These are phyloP conservation scores for Solioccasus polychromus DNA, from an alignment of 768 basidiomycete species.

Conservation along the genomic window DNA sequence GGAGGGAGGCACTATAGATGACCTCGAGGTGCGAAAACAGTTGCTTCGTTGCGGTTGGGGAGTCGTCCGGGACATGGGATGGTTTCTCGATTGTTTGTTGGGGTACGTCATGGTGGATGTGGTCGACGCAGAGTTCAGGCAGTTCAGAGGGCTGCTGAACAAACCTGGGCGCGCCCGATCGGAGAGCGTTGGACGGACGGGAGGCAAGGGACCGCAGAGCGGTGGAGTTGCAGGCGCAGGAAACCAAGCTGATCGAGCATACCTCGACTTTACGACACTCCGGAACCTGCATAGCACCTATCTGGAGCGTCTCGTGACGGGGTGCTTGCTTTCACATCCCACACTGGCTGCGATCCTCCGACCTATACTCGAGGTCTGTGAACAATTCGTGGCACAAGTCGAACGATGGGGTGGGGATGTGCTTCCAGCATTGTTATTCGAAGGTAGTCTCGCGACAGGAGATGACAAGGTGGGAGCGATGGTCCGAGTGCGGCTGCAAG, in stretches of 20 bases:
- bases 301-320: conserved; percentile 73
- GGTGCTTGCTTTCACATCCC: conserved; percentile 72
- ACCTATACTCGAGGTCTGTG: conserved; percentile 78
- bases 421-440: conserved; percentile 77
- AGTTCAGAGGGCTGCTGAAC: conserved; percentile 59
- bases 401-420: conserved; percentile 94
- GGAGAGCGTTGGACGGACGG: conserved; percentile 16
- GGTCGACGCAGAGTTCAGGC: conserved; percentile 76
- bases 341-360: conserved; percentile 60
- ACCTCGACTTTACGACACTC: conserved; percentile 83
- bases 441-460: conserved; percentile 63
- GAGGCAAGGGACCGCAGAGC: conserved; percentile 6
- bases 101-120: conserved; percentile 91
- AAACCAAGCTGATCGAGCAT: conserved; percentile 26
- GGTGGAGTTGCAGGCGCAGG: conserved; percentile 16
- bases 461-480: conserved; percentile 61
- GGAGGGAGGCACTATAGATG: conserved; percentile 79
- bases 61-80: conserved; percentile 81
- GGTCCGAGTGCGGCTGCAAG: conserved; percentile 65
- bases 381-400: conserved; percentile 81
- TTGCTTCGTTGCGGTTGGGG: conserved; percentile 84
- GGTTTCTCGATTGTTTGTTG: conserved; percentile 83
- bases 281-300: conserved; percentile 80
- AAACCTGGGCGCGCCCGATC: conserved; percentile 21
- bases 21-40: conserved; percentile 58